These are phyloP conservation scores for Saccharomyces hybrid DNA, from an alignment of 1,139 yeast species.

Conservation along the genomic window DNA sequence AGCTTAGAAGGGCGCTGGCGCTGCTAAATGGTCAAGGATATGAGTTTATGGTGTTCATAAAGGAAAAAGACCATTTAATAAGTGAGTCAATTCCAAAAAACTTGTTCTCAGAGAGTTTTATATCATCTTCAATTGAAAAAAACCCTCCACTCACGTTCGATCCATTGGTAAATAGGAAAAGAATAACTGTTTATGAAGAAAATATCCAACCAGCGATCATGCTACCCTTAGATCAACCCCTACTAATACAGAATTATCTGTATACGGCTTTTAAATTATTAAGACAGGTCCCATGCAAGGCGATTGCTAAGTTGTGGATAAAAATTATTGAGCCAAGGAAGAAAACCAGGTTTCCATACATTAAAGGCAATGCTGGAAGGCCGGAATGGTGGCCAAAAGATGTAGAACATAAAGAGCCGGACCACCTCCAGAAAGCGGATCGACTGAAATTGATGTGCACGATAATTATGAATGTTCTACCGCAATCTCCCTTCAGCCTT, in stretches of 20 bases:
- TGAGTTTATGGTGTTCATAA: constrained; percentile 2
- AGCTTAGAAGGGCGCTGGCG: background rate
- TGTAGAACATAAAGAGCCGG: constrained; percentile 65
- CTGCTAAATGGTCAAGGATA: background rate
- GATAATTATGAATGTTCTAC: constrained; percentile 30
- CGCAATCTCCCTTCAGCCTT: constrained; percentile 8
- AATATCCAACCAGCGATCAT: background rate
- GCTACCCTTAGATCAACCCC: constrained; percentile 4
- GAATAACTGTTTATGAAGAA: background rate
- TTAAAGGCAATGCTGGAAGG: constrained; percentile 39
- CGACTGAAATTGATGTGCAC: constrained; percentile 43
- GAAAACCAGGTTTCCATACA: constrained; percentile 59
- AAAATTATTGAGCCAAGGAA: constrained; percentile 58
- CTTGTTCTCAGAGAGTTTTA: background rate
- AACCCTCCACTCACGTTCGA: background rate
- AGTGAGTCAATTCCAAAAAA: background rate
- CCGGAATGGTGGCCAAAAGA: constrained; percentile 68
- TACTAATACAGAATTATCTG: constrained; percentile 9
- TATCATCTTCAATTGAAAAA: background rate
- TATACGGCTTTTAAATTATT: constrained; percentile 27
- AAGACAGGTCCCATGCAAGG: constrained; percentile 54
- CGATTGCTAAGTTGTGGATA: constrained; percentile 62
- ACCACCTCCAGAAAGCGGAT: constrained; percentile 55
- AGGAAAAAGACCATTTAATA: background rate
- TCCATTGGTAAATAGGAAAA: background rate